These are phyloP conservation scores for Malassezia arunalokei DNA, from an alignment of 1,284 basidiomycete species.

Conservation along the genomic window DNA sequence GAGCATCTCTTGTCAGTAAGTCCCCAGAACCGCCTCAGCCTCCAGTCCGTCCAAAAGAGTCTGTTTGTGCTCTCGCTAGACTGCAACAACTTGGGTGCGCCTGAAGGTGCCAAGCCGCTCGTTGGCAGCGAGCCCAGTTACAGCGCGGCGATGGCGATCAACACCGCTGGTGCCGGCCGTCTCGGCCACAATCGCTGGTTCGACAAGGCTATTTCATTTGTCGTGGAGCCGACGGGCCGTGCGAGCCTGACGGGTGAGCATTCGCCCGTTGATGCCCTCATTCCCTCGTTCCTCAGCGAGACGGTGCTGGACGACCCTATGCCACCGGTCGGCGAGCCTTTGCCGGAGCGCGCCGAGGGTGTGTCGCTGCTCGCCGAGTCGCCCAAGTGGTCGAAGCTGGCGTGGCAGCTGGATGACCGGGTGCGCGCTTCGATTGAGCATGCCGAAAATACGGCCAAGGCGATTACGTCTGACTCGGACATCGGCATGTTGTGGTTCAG, in stretches of 20 bases:
- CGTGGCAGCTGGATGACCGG: constrained; percentile 63
- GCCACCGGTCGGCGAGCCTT: constrained; percentile 20
- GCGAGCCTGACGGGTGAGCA: constrained; percentile 86
- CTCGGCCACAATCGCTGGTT: constrained; percentile 76
- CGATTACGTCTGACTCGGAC: constrained; percentile 67
- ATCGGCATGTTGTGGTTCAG: constrained; percentile 71
- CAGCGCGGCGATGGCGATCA: constrained; percentile 67
- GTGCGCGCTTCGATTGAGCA: constrained; percentile 55
- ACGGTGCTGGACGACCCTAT: constrained; percentile 58
- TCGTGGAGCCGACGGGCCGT: constrained; percentile 72
- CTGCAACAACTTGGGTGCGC: constrained; percentile 49
- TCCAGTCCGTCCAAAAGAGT: constrained; percentile 60
- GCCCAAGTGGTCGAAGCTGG: constrained; percentile 57
- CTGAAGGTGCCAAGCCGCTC: constrained; percentile 24
- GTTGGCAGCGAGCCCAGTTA: constrained; percentile 50
- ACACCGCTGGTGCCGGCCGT: constrained; percentile 58
- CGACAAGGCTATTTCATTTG: constrained; percentile 74
- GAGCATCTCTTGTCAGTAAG: constrained; percentile 60
- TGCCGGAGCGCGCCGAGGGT: constrained; percentile 20
- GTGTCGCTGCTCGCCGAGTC: constrained; percentile 24
- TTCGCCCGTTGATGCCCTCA: constrained; percentile 77
- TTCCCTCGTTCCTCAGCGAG: constrained; percentile 80
- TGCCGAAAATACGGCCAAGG: constrained; percentile 56
- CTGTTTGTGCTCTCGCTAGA: constrained; percentile 61
- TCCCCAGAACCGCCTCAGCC: constrained; percentile 54